Evolutionary conservation across 176 grass and related monocot genomes (phyloP).

Genomic region (Aegilops bicornis): DNA sequence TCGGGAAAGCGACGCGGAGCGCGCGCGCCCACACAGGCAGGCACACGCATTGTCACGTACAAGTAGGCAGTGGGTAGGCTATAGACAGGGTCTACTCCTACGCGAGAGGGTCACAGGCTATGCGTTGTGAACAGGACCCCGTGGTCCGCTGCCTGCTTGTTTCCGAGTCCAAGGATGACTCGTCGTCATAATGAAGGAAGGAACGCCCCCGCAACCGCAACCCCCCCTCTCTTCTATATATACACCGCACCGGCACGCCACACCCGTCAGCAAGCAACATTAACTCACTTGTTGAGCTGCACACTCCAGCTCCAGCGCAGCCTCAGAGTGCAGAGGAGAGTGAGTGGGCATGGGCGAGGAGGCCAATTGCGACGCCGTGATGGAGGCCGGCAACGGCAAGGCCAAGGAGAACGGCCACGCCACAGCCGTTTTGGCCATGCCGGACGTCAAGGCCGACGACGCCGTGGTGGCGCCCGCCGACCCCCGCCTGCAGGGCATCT

Average conservation of each 20-base stretch:
- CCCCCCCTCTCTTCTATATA: constrained; percentile 18
- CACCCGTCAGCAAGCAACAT: constrained; percentile 27
- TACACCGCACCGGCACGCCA: constrained; percentile 27
- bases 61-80: not conserved
- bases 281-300: constrained; percentile 23
- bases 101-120: not conserved
- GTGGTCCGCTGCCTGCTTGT: not conserved
- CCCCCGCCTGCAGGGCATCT: constrained; percentile 77
- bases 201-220: not conserved
- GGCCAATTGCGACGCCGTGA: constrained; percentile 33
- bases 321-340: too few relatives aligned
- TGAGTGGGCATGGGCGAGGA: constrained; percentile 36
- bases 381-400: constrained; percentile 42
- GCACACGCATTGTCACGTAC: constrained; percentile 10
- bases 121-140: not conserved
- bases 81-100: not conserved
- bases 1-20: not conserved
- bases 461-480: constrained; percentile 13
- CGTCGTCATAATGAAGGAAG: not conserved
- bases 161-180: constrained; percentile 3
- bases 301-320: not conserved
- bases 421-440: not conserved
- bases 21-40: too few relatives aligned
- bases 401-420: not conserved
- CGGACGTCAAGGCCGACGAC: not conserved